Base-by-base conservation (phyloP, 345 rosid genomes). In the Pistacia integerrima region DNA sequence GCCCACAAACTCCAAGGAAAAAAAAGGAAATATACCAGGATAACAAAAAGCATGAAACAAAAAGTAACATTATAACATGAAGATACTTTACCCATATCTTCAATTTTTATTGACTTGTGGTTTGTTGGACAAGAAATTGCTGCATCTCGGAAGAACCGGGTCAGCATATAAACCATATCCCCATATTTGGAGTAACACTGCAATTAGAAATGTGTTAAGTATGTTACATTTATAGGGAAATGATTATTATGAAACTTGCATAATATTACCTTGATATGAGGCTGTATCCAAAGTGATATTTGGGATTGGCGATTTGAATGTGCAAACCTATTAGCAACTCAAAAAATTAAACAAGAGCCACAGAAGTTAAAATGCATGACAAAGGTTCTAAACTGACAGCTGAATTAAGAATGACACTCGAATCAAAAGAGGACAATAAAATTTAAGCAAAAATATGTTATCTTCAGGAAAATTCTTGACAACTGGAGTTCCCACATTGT, bases 241-340 rank as follows among this genome's bases (percentile, higher is more conserved):
- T 66, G 66, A 58, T 65, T 28, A 60, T 44, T 74, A 56, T 70
- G 66, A 72, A 75, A 76, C 64, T 20, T 58, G 55, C 63, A 12
- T 80, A 57, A 51, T 56, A 60, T 41, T 82, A 93, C 99, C 94
- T 89, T 88, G 79, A 96, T 67, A 74, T 89, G 83, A 75, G 99
- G 99, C 82, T 88, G 94, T 79, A 96, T 96, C 99, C 97, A 96
- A 80, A 72, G 89, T 68, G 98, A 96, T 80, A 96, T 84, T 83
- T 91, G 88, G 80, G 97, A 90, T 75, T 87, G 97, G 69, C 85
- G 94, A 79, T 80, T 89, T 64, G 88, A 74, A 77, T 87, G 87
- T 71, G 83, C 87, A 84, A 93, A 96, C 87, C 98, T 96, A 93
- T 81, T 76, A 74, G 78, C 65, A 72, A 68, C 74, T 65, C 77